Evolutionary conservation across 1,139 yeast species (phyloP).

Genomic region (Saccharomyces hybrid): DNA sequence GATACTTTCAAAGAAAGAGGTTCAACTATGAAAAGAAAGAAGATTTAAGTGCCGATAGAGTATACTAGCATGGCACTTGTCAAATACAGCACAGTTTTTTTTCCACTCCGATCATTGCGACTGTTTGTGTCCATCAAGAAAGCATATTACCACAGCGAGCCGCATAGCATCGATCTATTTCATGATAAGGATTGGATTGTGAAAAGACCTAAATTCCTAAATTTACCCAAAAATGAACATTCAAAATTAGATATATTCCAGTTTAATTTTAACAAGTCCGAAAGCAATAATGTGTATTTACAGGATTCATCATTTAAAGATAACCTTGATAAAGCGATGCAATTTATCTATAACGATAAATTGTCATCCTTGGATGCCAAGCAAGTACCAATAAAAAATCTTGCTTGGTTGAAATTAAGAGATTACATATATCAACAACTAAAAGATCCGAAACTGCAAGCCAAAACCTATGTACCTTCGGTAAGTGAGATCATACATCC

Average conservation of each 20-base stretch:
- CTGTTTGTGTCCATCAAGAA: not conserved
- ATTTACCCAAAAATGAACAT: slow-evolving; percentile 16
- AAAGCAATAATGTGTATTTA: slow-evolving; percentile 9
- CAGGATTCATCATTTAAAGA: slow-evolving; percentile 10
- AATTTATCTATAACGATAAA: slow-evolving; percentile 15
- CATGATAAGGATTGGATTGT: slow-evolving; percentile 13
- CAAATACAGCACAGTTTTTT: not conserved
- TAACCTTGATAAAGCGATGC: slow-evolving; percentile 13
- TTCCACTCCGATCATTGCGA: not conserved
- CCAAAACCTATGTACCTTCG: slow-evolving; percentile 6
- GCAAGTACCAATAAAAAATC: slow-evolving; percentile 8
- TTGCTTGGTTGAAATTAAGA: slow-evolving; percentile 22
- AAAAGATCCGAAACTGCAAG: slow-evolving; percentile 3
- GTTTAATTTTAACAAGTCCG: slow-evolving; percentile 6
- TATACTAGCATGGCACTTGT: not conserved
- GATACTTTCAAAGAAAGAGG: not conserved
- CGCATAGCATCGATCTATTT: slow-evolving; percentile 2
- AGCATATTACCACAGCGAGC: not conserved
- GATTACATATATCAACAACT: slow-evolving; percentile 21
- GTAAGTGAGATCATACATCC: slow-evolving; percentile 16
- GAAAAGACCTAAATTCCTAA: slow-evolving; percentile 12
- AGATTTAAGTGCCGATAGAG: not conserved
- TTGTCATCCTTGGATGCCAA: slow-evolving; percentile 7
- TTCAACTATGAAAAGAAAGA: not conserved
- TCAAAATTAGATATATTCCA: slow-evolving; percentile 3